phyloP scores from a whole-genome alignment of 1,284 basidiomycete genomes.

The Hypsizygus ulmarius region DNA sequence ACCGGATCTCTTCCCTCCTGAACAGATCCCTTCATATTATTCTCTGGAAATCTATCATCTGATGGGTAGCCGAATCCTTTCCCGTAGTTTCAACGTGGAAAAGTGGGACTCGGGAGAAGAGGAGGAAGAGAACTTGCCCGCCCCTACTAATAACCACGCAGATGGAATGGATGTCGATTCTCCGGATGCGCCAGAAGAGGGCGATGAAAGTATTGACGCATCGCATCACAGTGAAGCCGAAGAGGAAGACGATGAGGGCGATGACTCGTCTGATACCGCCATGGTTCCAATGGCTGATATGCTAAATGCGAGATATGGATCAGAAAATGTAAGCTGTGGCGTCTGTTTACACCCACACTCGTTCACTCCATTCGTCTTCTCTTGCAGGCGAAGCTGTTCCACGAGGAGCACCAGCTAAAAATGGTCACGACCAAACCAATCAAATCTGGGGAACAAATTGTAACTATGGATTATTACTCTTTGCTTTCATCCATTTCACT shows the following conservation, averaged over 20 bases:
- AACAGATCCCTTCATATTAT: constrained; percentile 52
- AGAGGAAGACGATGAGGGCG: constrained; percentile 52
- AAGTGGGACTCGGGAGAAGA: constrained; percentile 45
- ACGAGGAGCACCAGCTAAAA: constrained; percentile 68
- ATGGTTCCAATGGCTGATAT: constrained; percentile 99
- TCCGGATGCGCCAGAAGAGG: constrained; percentile 20
- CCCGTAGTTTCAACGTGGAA: constrained; percentile 83
- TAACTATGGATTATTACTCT: constrained; percentile 37
- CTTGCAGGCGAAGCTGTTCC: constrained; percentile 78
- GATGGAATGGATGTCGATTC: constrained; percentile 53
- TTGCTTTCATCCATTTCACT: constrained; percentile 4
- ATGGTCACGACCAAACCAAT: constrained; percentile 85
- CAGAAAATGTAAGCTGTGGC: constrained; percentile 71
- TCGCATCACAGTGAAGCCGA: constrained; percentile 29
- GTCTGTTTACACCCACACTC: neutral
- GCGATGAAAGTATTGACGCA: constrained; percentile 22
- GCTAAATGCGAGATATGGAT: constrained; percentile 85
- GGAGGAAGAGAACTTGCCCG: constrained; percentile 26
- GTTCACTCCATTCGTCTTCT: constrained; percentile 2
- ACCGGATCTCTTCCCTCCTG: constrained; percentile 66
- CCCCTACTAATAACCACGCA: constrained; percentile 29
- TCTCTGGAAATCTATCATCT: constrained; percentile 80
- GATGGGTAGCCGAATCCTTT: constrained; percentile 92
- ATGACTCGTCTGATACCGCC: constrained; percentile 71
- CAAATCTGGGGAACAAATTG: constrained; percentile 83